These are phyloP conservation scores for Cutaneotrichosporon cyanovorans DNA, from an alignment of 1,284 basidiomycete genomes.

Conservation along the genomic window DNA sequence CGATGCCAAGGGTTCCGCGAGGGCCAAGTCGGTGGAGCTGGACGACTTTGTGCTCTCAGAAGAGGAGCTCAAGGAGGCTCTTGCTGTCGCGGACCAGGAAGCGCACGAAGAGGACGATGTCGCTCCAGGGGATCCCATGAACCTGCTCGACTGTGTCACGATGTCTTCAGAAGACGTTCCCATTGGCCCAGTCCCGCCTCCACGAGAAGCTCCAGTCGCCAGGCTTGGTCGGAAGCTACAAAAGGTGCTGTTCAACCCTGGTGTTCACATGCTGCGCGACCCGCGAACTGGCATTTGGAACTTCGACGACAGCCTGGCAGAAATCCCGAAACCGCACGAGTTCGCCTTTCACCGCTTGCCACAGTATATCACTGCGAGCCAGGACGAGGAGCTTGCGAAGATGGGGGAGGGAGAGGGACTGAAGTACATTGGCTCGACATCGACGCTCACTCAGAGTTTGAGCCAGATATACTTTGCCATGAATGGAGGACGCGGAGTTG, in stretches of 20 bases:
- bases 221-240: slow-evolving; percentile 69
- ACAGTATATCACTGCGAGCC: slow-evolving; percentile 70
- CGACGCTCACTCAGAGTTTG: slow-evolving; percentile 77
- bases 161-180: slow-evolving; percentile 2
- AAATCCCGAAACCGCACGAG: slow-evolving; percentile 72
- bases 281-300: slow-evolving; percentile 81
- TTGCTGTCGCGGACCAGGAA: too few species aligned
- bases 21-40: too few species aligned
- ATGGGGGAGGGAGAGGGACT: slow-evolving; percentile 54
- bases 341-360: slow-evolving; percentile 81
- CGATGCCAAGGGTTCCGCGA: too few species aligned
- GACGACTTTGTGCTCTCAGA: too few species aligned
- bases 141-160: background rate
- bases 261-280: slow-evolving; percentile 86
- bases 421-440: slow-evolving; percentile 77
- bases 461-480: slow-evolving; percentile 83
- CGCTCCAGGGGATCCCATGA: background rate
- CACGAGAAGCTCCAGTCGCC: slow-evolving; percentile 51
- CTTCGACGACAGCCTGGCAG: slow-evolving; percentile 60
- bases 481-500: slow-evolving; percentile 53
- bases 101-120: too few species aligned
- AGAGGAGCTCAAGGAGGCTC: too few species aligned
- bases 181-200: slow-evolving; percentile 43
- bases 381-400: slow-evolving; percentile 64
- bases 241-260: slow-evolving; percentile 79